Evolutionary conservation across 2,329 filamentous ascomycete species (phyloP).

Genomic region (Trichoderma arundinaceum): DNA sequence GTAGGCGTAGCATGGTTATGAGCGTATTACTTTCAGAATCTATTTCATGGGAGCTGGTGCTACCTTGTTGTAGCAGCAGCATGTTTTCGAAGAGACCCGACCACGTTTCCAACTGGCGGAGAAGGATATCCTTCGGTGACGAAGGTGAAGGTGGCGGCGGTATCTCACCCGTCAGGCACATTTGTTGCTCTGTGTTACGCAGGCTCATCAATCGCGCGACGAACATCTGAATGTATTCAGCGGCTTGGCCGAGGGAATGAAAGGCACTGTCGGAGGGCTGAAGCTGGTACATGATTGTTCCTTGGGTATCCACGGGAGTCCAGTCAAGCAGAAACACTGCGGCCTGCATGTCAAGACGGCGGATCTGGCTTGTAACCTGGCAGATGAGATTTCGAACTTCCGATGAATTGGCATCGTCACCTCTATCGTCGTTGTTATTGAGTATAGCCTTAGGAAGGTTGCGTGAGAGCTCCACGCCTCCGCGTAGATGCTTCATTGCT

Average conservation of each 20-base stretch:
- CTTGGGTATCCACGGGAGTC: background rate
- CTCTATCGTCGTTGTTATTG: background rate
- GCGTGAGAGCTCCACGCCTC: constrained; percentile 9
- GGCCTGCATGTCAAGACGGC: constrained; percentile 9
- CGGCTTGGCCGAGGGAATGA: constrained; percentile 10
- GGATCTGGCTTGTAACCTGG: constrained; percentile 15
- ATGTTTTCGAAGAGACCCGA: constrained; percentile 6
- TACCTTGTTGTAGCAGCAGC: background rate
- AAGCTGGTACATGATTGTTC: background rate
- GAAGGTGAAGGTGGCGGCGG: background rate
- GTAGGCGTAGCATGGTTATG: constrained; percentile 1
- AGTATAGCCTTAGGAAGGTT: background rate
- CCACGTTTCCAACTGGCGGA: constrained; percentile 1
- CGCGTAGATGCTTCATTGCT: constrained; percentile 14
- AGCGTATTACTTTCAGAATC: background rate
- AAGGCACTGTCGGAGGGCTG: background rate
- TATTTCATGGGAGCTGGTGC: background rate
- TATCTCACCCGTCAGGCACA: background rate
- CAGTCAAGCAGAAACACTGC: constrained; percentile 7
- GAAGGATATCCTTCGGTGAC: background rate
- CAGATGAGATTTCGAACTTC: background rate
- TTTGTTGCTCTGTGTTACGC: constrained; percentile 7
- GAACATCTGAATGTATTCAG: background rate
- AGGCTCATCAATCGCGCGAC: background rate
- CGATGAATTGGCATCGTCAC: background rate